Evolutionary conservation across 108 stramenopile species (phyloP), one percentile per base, ranked within the genome.

Genomic region (Nitzschia putrida): DNA sequence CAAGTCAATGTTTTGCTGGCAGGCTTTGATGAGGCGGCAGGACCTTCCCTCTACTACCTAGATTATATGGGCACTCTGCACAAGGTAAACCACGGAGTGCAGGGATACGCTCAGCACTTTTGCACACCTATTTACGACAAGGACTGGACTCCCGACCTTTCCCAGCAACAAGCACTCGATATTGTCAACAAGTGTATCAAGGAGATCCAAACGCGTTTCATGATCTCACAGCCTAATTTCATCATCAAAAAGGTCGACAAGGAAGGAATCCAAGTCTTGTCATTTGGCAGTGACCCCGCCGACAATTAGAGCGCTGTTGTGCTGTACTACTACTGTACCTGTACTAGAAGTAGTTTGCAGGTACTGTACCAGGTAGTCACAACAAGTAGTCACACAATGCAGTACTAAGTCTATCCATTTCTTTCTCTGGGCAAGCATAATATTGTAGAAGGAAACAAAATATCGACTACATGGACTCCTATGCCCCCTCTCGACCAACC

Each of bases 41-140:
- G 78, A 23, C 83, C 68, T 23, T 88, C 90, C 7, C 77, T 99
- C 44, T 98, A 97, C 71, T 89, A 86, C 58, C 69, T 99, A 66
- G 98, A 99, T 79, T 97, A 99, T 72, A 58, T 99, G 23, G 97
- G 90, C 16, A 67, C 92, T 14, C 72, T 97, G 58, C 79, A 81
- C 45, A 92, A 95, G 74, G 89, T 88, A 42, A 85, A 85, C 29
- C 88, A 81, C 53, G 92, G 92, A 29, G 79, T 82, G 13, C 95
- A 95, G 74, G 98, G 98, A 66, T 97, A 99, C 69, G 96, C 91
- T 0, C 78, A 91, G 56, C 87, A 93, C 79, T 99, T 99, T 81
- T 89, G 90, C 40, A 70, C 97, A 20, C 96, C 96, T 21, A 95
- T 97, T 57, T 90, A 98, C 70, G 98, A 99, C 79, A 71, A 93